Conservation (phyloP, 352 stramenopile genomes). For the Phytophthora citrophthora region DNA sequence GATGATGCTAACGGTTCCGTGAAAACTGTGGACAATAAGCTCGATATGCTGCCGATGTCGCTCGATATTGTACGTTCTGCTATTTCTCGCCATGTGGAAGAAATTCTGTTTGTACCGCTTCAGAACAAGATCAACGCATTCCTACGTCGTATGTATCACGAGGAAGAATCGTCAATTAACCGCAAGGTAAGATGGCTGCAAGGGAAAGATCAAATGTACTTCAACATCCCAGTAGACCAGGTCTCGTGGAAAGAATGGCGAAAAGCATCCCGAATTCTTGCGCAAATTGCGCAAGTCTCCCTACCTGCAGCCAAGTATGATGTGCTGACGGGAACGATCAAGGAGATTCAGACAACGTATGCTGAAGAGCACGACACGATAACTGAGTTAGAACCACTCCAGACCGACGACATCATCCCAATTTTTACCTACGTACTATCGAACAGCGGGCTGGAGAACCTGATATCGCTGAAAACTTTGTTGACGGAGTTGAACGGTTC, state of each 20-base stretch:
- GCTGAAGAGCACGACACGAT: constrained; percentile 74
- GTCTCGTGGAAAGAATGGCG: constrained; percentile 89
- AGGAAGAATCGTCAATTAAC: constrained; percentile 83
- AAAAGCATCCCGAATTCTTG: constrained; percentile 71
- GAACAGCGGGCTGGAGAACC: constrained; percentile 86
- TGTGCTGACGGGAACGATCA: constrained; percentile 73
- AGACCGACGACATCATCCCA: constrained; percentile 87
- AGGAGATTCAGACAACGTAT: constrained; percentile 80
- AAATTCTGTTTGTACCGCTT: constrained; percentile 74
- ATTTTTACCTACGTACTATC: constrained; percentile 92
- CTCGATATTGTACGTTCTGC: constrained; percentile 57
- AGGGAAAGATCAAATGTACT: constrained; percentile 91
- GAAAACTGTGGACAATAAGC: constrained; percentile 25
- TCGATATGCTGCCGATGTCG: constrained; percentile 44
- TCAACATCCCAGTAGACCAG: constrained; percentile 85
- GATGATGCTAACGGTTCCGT: constrained; percentile 19
- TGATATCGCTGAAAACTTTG: constrained; percentile 81
- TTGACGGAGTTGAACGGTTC: constrained; percentile 78
- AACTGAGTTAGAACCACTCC: constrained; percentile 56
- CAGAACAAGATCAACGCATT: constrained; percentile 66
- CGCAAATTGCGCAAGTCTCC: constrained; percentile 54
- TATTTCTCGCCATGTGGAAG: constrained; percentile 84
- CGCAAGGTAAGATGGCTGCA: constrained; percentile 89
- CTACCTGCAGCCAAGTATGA: constrained; percentile 85
- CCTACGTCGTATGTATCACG: constrained; percentile 67